phyloP scores from a whole-genome alignment of 768 basidiomycete species.

The Trametes gibbosa region DNA sequence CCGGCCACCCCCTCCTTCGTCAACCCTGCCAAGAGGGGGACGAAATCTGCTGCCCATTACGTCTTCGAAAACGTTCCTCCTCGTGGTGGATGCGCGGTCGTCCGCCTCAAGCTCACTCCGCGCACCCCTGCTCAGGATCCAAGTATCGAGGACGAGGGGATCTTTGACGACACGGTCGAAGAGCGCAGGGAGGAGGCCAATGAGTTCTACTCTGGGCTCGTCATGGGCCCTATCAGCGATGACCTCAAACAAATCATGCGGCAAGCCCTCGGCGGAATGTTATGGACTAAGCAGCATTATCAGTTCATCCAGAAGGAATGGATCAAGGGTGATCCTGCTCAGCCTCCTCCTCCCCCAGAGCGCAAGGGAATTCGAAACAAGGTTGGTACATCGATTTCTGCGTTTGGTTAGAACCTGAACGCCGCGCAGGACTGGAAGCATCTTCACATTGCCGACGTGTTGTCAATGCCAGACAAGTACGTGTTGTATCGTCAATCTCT shows the following conservation, averaged over 20 bases:
- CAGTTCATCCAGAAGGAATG: slow-evolving; percentile 95
- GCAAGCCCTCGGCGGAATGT: slow-evolving; percentile 94
- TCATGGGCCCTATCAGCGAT: slow-evolving; percentile 81
- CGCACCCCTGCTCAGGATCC: slow-evolving; percentile 68
- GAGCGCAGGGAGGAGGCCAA: slow-evolving; percentile 91
- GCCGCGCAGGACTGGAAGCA: slow-evolving; percentile 84
- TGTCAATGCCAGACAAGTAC: slow-evolving; percentile 99
- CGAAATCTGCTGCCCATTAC: slow-evolving; percentile 94
- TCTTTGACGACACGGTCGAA: slow-evolving; percentile 88
- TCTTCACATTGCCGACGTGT: slow-evolving; percentile 90
- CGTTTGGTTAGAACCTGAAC: background rate
- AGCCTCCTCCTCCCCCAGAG: slow-evolving; percentile 90
- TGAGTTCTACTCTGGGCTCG: slow-evolving; percentile 87
- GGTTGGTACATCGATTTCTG: slow-evolving; percentile 38
- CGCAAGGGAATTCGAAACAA: slow-evolving; percentile 82
- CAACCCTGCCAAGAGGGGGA: slow-evolving; percentile 84
- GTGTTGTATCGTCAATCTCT: slow-evolving; percentile 18
- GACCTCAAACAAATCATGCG: slow-evolving; percentile 96
- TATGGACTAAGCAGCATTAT: slow-evolving; percentile 99
- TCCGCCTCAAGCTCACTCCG: slow-evolving; percentile 89
- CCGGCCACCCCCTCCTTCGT: slow-evolving; percentile 59
- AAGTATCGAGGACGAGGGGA: slow-evolving; percentile 81
- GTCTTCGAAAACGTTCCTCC: slow-evolving; percentile 82
- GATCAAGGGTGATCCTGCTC: slow-evolving; percentile 93
- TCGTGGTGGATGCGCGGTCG: slow-evolving; percentile 91